phyloP scores from a whole-genome alignment of 2,329 filamentous ascomycete genomes.

The Ophiocordyceps camponoti-floridani region DNA sequence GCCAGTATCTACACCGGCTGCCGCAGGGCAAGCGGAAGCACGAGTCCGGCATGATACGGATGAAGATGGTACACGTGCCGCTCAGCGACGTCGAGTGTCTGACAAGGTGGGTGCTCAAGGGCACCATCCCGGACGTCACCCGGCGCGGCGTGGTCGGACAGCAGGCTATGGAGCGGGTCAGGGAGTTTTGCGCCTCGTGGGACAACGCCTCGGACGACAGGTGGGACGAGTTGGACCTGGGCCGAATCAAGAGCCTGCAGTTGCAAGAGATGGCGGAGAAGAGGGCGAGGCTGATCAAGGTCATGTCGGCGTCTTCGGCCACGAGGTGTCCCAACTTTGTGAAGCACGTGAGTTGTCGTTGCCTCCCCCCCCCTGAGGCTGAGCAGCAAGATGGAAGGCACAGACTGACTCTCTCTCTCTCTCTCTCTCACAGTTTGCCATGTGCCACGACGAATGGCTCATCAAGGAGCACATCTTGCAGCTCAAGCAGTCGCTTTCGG shows the following conservation, averaged over 20 bases:
- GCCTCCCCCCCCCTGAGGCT: too few relatives aligned
- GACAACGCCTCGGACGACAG: conserved; percentile 54
- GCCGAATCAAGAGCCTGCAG: conserved; percentile 63
- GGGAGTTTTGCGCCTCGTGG: conserved; percentile 58
- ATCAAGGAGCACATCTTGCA: conserved; percentile 86
- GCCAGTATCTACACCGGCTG: conserved; percentile 46
- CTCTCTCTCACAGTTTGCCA: conserved; percentile 52
- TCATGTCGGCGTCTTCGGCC: conserved; percentile 47
- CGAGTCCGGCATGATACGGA: conserved; percentile 26
- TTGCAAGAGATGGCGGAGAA: conserved; percentile 65
- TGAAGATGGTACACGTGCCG: conserved; percentile 51
- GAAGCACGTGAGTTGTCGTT: conserved; percentile 53
- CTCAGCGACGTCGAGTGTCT: conserved; percentile 71
- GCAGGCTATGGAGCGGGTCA: conserved; percentile 48
- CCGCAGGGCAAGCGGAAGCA: conserved; percentile 45
- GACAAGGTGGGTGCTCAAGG: conserved; percentile 46
- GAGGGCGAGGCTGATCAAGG: conserved; percentile 42
- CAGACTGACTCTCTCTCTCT: not conserved
- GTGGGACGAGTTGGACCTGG: conserved; percentile 76
- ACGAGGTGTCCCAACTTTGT: conserved; percentile 60
- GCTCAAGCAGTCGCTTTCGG: conserved; percentile 75
- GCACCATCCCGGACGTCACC: conserved; percentile 42
- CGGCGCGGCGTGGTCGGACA: conserved; percentile 27
- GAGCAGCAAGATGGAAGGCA: too few relatives aligned
- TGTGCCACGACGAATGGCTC: conserved; percentile 93